These are phyloP conservation scores for Tetrahymena borealis DNA, from an alignment of 73 alveolate species.

Conservation along the genomic window DNA sequence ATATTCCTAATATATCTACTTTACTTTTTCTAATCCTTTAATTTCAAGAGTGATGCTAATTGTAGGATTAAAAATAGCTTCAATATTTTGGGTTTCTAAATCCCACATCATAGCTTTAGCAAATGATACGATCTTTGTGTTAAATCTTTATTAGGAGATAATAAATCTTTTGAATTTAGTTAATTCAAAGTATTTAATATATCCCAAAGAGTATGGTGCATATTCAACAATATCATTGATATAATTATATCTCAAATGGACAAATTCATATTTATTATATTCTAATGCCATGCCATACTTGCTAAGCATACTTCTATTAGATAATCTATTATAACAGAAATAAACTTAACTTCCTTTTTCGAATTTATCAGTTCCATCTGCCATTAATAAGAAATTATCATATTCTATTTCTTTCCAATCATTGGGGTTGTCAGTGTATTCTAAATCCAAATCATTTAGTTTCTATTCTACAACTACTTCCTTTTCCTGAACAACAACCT, in stretches of 20 bases:
- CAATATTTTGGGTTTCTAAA: not conserved
- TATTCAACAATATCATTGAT: slow-evolving; percentile 2
- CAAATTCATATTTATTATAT: slow-evolving; percentile 33
- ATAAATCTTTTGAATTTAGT: not conserved
- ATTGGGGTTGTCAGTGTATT: not conserved
- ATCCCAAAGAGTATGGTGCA: not conserved
- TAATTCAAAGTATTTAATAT: not conserved
- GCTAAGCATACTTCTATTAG: slow-evolving; percentile 31
- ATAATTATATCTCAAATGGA: slow-evolving; percentile 21
- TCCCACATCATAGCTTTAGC: not conserved
- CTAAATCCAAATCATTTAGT: not conserved
- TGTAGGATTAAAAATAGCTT: not conserved
- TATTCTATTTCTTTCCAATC: slow-evolving; percentile 25
- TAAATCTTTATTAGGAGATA: not conserved
- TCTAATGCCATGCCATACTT: slow-evolving; percentile 42
- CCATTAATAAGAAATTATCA: slow-evolving; percentile 30
- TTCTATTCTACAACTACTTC: not conserved
- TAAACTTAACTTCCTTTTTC: slow-evolving; percentile 39
- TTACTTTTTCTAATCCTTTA: not conserved
- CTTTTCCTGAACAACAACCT: not conserved
- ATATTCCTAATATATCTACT: not conserved
- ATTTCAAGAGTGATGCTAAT: not conserved
- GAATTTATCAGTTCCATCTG: slow-evolving; percentile 28
- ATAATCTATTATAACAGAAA: slow-evolving; percentile 35
- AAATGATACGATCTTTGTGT: not conserved